These are phyloP conservation scores for Olyra latifolia DNA, from an alignment of 176 grass and related monocot species.

Conservation along the genomic window DNA sequence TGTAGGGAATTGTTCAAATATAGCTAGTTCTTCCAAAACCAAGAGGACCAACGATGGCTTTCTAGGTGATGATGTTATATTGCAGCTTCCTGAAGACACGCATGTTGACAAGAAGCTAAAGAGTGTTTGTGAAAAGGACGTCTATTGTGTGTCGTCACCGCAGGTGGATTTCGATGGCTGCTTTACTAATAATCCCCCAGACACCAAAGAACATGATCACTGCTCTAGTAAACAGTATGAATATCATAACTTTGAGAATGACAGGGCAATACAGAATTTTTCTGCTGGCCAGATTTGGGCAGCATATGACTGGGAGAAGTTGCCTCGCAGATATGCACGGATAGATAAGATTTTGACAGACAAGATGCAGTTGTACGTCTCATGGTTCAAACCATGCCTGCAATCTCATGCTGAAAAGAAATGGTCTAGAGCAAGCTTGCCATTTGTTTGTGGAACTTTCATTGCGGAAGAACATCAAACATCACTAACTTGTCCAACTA, in stretches of 20 bases:
- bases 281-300: constrained; percentile 64
- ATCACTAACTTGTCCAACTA: constrained; percentile 35
- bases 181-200: constrained; percentile 22
- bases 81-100: neutral
- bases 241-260: constrained; percentile 50
- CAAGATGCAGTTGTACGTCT: constrained; percentile 56
- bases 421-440: constrained; percentile 55
- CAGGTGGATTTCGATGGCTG: constrained; percentile 30
- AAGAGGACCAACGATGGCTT: constrained; percentile 26
- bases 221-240: constrained; percentile 38
- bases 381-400: constrained; percentile 61
- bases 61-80: neutral
- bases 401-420: constrained; percentile 55
- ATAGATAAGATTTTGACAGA: constrained; percentile 47
- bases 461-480: constrained; percentile 26
- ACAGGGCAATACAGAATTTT: constrained; percentile 33
- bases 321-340: constrained; percentile 59
- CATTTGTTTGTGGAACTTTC: constrained; percentile 70
- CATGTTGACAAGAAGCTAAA: constrained; percentile 43
- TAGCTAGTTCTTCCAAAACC: constrained; percentile 39
- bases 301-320: constrained; percentile 57
- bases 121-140: constrained; percentile 27
- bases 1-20: constrained; percentile 30
- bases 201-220: neutral
- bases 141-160: neutral